Conservation (phyloP, 495 filamentous ascomycete species). For the Xylaria palmicola region DNA sequence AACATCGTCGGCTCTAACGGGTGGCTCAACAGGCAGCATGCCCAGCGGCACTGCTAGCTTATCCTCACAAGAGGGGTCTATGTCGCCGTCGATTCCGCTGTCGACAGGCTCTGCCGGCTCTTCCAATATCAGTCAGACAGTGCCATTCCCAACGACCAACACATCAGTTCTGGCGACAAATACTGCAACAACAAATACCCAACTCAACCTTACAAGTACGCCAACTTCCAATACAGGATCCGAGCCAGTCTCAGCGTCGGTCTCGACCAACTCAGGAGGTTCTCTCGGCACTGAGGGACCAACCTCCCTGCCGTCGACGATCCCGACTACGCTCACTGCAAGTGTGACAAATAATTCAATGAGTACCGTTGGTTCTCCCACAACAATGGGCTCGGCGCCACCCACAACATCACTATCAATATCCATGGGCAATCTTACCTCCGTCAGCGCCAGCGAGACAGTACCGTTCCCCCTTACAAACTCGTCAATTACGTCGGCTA, state of each 20-base stretch:
- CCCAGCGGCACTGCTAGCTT: neutral
- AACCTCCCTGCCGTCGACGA: neutral
- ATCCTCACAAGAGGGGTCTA: neutral
- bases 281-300: neutral
- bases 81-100: neutral
- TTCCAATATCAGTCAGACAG: neutral
- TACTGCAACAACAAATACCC: neutral
- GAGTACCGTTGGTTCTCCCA: neutral
- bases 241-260: neutral
- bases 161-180: neutral
- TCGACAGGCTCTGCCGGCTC: neutral
- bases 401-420: neutral
- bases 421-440: neutral
- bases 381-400: neutral
- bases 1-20: neutral
- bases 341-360: neutral
- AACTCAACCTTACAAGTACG: neutral
- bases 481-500: constrained; percentile 7
- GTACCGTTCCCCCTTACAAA: constrained; percentile 14
- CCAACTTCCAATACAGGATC: neutral
- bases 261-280: neutral
- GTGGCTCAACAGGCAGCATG: neutral
- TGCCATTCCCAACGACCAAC: neutral
- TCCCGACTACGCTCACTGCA: neutral
- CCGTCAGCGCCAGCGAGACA: neutral